Evolutionary conservation across 164 flowering plant species (phyloP).

Genomic region (Kingdonia uniflora): DNA sequence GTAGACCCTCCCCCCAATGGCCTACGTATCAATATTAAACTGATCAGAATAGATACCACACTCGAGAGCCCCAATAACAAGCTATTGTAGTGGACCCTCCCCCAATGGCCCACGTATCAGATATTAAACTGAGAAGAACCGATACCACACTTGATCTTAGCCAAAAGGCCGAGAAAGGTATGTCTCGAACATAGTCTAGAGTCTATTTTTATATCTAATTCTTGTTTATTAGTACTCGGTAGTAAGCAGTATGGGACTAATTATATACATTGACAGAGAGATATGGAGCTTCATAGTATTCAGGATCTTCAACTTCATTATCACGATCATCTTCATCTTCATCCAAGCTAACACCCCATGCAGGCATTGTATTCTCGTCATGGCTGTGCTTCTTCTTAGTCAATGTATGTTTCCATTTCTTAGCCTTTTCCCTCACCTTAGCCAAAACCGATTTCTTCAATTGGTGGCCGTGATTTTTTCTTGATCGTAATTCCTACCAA

Average conservation of each 20-base stretch:
- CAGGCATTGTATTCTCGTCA: slow-evolving; percentile 25
- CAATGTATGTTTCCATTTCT: slow-evolving; percentile 34
- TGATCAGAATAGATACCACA: too few relatives aligned
- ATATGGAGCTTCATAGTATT: slow-evolving; percentile 57
- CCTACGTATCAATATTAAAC: too few relatives aligned
- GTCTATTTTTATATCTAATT: too few relatives aligned
- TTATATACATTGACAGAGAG: too few relatives aligned
- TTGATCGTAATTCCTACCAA: slow-evolving; percentile 22
- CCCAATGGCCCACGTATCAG: neutral
- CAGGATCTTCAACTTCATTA: slow-evolving; percentile 36
- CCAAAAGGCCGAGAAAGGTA: slow-evolving; percentile 39
- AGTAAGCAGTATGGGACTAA: too few relatives aligned
- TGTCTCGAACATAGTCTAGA: too few relatives aligned
- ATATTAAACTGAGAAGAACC: slow-evolving; percentile 30
- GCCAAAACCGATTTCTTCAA: slow-evolving; percentile 57
- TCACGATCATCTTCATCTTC: slow-evolving; percentile 18
- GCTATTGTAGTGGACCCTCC: too few relatives aligned
- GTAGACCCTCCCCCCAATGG: too few relatives aligned
- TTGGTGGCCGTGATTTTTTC: slow-evolving; percentile 24
- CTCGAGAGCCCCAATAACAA: too few relatives aligned
- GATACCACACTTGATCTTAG: slow-evolving; percentile 53
- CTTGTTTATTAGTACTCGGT: too few relatives aligned
- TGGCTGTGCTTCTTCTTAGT: slow-evolving; percentile 36
- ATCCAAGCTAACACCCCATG: slow-evolving; percentile 46
- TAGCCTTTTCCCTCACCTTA: slow-evolving; percentile 68